phyloP scores from a whole-genome alignment of 768 basidiomycete species.

The Collybia mongolica region DNA sequence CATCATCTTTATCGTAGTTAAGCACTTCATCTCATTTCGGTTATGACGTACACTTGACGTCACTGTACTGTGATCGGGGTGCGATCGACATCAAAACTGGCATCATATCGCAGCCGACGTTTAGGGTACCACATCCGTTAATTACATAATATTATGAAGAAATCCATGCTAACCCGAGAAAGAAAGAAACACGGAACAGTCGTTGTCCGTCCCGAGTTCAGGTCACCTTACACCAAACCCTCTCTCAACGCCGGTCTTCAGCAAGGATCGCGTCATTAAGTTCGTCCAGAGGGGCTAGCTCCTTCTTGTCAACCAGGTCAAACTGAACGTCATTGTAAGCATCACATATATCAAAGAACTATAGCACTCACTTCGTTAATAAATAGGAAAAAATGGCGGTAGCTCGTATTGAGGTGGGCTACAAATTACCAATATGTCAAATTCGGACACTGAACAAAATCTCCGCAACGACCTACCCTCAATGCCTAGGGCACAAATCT shows the following conservation, averaged over 20 bases:
- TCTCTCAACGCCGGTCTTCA: slow-evolving; percentile 36
- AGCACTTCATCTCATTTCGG: background rate
- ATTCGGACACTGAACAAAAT: no score
- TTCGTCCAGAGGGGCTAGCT: slow-evolving; percentile 91
- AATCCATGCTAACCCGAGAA: no score
- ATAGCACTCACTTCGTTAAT: slow-evolving; percentile 81
- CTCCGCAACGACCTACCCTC: slow-evolving; percentile 63
- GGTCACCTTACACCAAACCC: no score
- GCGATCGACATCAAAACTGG: background rate
- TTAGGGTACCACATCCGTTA: no score
- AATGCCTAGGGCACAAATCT: slow-evolving; percentile 96
- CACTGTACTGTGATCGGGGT: no score
- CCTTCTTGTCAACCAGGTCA: slow-evolving; percentile 94
- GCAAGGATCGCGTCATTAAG: slow-evolving; percentile 86
- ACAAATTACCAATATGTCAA: background rate
- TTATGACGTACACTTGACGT: background rate
- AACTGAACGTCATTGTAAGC: slow-evolving; percentile 49
- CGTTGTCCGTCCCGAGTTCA: no score
- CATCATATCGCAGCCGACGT: background rate
- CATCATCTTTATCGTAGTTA: no score
- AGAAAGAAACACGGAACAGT: no score
- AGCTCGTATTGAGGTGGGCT: slow-evolving; percentile 99
- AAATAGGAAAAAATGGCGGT: slow-evolving; percentile 97
- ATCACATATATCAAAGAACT: background rate
- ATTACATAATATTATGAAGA: no score